Conservation (phyloP, 2,329 filamentous ascomycete species). For the Colletotrichum orchidophilum region DNA sequence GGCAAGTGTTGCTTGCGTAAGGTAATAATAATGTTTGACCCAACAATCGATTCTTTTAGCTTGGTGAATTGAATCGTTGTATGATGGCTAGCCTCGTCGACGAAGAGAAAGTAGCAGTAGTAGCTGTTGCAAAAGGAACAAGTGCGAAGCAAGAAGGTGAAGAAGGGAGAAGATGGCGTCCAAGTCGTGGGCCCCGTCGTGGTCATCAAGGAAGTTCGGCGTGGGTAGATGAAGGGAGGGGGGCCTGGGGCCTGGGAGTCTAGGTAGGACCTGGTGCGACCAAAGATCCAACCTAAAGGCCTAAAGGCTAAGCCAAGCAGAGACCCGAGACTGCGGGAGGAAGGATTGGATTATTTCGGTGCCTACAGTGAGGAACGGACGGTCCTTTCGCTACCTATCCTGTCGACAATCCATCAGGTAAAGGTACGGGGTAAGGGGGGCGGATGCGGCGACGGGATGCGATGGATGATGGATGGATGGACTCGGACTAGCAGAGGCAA, state of each 20-base stretch:
- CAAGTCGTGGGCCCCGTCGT: slow-evolving; percentile 4
- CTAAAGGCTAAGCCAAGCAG: neutral
- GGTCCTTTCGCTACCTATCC: slow-evolving; percentile 19
- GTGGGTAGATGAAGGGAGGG: neutral
- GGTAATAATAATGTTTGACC: neutral
- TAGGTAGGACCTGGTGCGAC: neutral
- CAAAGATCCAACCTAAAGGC: neutral
- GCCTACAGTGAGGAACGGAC: slow-evolving; percentile 22
- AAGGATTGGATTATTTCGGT: slow-evolving; percentile 25
- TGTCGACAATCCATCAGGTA: neutral
- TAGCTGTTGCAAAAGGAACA: neutral
- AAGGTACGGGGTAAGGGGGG: neutral
- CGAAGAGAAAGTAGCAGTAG: neutral
- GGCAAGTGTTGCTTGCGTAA: slow-evolving; percentile 4
- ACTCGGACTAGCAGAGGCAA: neutral
- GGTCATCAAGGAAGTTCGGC: slow-evolving; percentile 18
- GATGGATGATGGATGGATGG: neutral
- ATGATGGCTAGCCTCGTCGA: neutral
- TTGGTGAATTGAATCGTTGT: neutral
- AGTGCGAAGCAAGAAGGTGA: neutral
- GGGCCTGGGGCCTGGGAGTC: too few species aligned
- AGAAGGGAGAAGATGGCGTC: neutral
- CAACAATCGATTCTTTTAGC: neutral
- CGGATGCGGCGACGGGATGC: too few species aligned
- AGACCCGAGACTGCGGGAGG: slow-evolving; percentile 12